A percentile compares a stretch with the other conserved stretches of the same genome.
Evolutionary conservation across 2,329 filamentous ascomycete species (phyloP).

Genomic region (Claviceps sp.): DNA sequence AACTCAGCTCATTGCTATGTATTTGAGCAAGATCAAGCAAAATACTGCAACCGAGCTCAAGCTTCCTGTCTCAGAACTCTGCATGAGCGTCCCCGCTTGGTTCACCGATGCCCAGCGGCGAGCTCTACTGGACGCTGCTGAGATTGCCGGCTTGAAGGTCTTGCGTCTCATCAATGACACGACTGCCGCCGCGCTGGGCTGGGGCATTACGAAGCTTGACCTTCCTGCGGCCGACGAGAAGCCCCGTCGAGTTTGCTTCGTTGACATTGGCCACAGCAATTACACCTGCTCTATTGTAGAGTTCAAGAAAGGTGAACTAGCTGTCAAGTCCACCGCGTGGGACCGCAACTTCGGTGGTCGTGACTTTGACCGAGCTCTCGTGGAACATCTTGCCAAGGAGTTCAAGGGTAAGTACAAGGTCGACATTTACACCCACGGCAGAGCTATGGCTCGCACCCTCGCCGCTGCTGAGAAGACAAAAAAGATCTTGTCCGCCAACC

Average conservation of each 20-base stretch:
- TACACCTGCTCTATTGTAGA: conserved; percentile 91
- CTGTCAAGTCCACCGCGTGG: conserved; percentile 82
- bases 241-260: conserved; percentile 76
- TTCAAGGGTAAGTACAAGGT: conserved; percentile 98
- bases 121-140: conserved; percentile 76
- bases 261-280: conserved; percentile 94
- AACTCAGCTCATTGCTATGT: conserved; percentile 90
- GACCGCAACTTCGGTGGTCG: conserved; percentile 96
- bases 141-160: conserved; percentile 85
- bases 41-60: conserved; percentile 79
- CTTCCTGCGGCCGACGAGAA: conserved; percentile 80
- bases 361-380: conserved; percentile 88
- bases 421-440: conserved; percentile 80
- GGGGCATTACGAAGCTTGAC: conserved; percentile 95
- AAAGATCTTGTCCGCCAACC: conserved; percentile 95
- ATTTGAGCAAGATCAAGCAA: conserved; percentile 83
- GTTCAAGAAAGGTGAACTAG: conserved; percentile 92
- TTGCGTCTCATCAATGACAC: conserved; percentile 96
- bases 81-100: conserved; percentile 90
- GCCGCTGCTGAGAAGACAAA: conserved; percentile 93
- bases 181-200: conserved; percentile 88
- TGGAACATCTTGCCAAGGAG: conserved; percentile 88
- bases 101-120: conserved; percentile 92
- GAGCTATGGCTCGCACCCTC: conserved; percentile 76
- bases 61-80: conserved; percentile 82